Evolutionary conservation across 1,139 yeast species (phyloP).

Genomic region (Groenewaldozyma auringiensis): DNA sequence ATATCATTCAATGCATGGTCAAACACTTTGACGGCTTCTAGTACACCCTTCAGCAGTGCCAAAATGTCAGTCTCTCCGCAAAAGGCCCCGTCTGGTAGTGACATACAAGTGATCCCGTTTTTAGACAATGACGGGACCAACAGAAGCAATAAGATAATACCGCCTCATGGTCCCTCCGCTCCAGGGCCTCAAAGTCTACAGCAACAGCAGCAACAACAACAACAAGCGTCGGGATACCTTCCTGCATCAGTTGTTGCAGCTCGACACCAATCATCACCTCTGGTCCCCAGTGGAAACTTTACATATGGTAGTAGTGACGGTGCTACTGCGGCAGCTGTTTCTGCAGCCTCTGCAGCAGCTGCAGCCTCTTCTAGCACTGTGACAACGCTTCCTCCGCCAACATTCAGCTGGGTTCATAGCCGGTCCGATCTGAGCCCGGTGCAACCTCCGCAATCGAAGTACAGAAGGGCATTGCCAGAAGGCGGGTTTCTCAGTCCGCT

Average conservation of each 20-base stretch:
- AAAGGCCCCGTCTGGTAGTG: not conserved
- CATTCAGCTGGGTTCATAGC: slow-evolving; percentile 37
- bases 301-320: not conserved
- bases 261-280: slow-evolving; percentile 4
- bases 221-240: not conserved
- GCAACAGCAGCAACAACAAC: slow-evolving; percentile 4
- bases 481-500: slow-evolving; percentile 82
- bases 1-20: not conserved
- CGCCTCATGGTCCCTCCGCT: slow-evolving; percentile 2
- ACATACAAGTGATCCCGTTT: not conserved
- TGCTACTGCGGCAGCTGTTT: too few species aligned
- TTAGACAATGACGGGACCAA: not conserved
- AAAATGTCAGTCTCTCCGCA: slow-evolving; percentile 1
- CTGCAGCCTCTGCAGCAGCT: slow-evolving; percentile 1
- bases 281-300: slow-evolving; percentile 1
- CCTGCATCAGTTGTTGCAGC: slow-evolving; percentile 3
- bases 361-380: slow-evolving; percentile 4
- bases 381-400: slow-evolving; percentile 34
- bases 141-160: not conserved
- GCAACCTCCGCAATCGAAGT: slow-evolving; percentile 59
- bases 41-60: not conserved
- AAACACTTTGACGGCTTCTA: not conserved
- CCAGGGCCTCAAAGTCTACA: not conserved
- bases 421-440: slow-evolving; percentile 56
- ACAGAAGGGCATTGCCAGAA: slow-evolving; percentile 71